Evolutionary conservation across 1,284 basidiomycete species (phyloP), one percentile per base, ranked within the genome.

Genomic region (Moesziomyces globuligerus): DNA sequence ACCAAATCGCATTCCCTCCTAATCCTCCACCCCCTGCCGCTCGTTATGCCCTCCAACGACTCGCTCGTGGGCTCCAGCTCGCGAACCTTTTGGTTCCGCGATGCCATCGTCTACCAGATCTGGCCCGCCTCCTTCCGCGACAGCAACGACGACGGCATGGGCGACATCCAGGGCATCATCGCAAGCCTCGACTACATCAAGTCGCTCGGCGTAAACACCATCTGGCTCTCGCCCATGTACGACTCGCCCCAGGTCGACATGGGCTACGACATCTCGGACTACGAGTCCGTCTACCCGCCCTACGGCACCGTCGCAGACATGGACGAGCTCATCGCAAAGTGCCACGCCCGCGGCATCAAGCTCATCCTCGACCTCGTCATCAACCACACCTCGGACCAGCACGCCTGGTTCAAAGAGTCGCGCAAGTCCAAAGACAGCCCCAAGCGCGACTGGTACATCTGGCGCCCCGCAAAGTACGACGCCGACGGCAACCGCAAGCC

Each of bases 301-400:
- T 92, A 90, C 81, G 90, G 90, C 9, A 89, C 89, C 0, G 80
- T 91, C n/a, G 85, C 84, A 5, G 90, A 92, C 74, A 90, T 89
- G 86, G 89, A 91, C 71, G 85, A 81, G 15, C 85, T 91, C 46
- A 83, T 89, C 48, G 78, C 85, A 20, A 87, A 86, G 6, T 85
- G 88, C 43, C 89, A 91, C 66, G 80, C 85, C 21, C 86, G 87
- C 41, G 89, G 87, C 0, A 89, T 92, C 87, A 90, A 89, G 75
- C 85, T 90, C 45, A 87, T 91, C 86, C 89, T 91, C 85, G 90
- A 91, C 79, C 86, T 92, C 3, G 90, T 91, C 26, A 88, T 90
- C n/a, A 92, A 91, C 81, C 90, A 91, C 81, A 88, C 88, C 7
- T 90, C 89, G 3, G 88, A 90, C 82, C 73, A 77, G 66, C 75